These are phyloP conservation scores for Huntiella abstrusa DNA, from an alignment of 2,329 filamentous ascomycete species.

Conservation along the genomic window DNA sequence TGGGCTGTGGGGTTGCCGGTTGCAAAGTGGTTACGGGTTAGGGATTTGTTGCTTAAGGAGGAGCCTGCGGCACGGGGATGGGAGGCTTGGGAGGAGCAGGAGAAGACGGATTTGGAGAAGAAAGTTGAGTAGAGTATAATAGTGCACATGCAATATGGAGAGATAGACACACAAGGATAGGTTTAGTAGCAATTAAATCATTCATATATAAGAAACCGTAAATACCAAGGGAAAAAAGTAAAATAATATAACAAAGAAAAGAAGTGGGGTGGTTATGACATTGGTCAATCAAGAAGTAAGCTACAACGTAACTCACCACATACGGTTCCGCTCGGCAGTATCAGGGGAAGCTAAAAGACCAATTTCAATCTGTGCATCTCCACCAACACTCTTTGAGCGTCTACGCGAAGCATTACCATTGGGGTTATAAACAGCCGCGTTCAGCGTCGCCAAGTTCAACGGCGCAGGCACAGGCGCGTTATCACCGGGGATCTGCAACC, in stretches of 20 bases:
- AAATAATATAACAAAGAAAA: background rate
- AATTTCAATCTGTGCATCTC: constrained; percentile 14
- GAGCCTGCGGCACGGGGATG: constrained; percentile 82
- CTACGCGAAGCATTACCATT: constrained; percentile 11
- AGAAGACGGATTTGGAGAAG: constrained; percentile 14
- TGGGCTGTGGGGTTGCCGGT: constrained; percentile 52
- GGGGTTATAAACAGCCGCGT: constrained; percentile 33
- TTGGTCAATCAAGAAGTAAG: background rate
- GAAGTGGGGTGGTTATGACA: background rate
- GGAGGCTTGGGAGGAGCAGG: constrained; percentile 64
- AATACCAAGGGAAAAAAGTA: background rate
- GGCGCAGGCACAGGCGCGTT: background rate
- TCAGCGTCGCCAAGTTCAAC: constrained; percentile 20
- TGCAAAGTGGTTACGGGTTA: constrained; percentile 47
- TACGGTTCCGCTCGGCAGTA: constrained; percentile 2
- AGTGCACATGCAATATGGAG: background rate
- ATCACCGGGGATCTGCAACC: background rate
- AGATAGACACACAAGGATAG: background rate
- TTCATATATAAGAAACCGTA: background rate
- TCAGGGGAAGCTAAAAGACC: constrained; percentile 5
- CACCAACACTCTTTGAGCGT: constrained; percentile 11
- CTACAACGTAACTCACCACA: background rate
- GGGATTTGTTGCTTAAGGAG: constrained; percentile 74
- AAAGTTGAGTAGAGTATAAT: constrained; percentile 4
- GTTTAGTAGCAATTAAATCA: background rate